phyloP scores from a whole-genome alignment of 306 rosid genomes.

The Clitoria ternatea region DNA sequence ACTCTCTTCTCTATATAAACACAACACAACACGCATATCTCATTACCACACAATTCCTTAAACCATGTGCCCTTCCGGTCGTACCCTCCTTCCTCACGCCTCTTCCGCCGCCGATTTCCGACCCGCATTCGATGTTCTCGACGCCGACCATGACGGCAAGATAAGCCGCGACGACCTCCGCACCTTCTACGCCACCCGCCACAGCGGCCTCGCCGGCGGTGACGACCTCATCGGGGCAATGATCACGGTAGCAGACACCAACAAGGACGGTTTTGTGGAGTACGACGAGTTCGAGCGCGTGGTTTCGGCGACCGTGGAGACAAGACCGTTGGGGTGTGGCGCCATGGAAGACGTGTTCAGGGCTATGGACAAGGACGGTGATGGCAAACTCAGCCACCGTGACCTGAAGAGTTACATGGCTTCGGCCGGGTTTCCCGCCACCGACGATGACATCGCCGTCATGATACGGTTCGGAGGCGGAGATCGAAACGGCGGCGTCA shows the following conservation, averaged over 20 bases:
- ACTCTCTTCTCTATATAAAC: not conserved
- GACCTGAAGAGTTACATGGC: constrained; percentile 73
- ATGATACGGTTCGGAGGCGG: constrained; percentile 75
- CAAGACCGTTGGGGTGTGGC: constrained; percentile 22
- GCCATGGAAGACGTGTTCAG: constrained; percentile 82
- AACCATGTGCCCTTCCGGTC: constrained; percentile 63
- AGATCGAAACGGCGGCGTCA: constrained; percentile 51
- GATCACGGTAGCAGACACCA: constrained; percentile 80
- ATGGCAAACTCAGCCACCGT: constrained; percentile 65
- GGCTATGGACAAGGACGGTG: constrained; percentile 88
- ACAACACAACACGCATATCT: not conserved
- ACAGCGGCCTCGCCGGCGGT: constrained; percentile 15
- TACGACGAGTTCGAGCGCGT: constrained; percentile 89
- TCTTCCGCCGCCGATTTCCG: constrained; percentile 33
- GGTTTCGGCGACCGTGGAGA: constrained; percentile 29
- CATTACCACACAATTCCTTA: not conserved
- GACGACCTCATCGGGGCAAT: constrained; percentile 58
- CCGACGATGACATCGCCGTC: constrained; percentile 62
- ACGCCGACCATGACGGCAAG: constrained; percentile 75
- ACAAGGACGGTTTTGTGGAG: constrained; percentile 74
- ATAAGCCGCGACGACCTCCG: constrained; percentile 80
- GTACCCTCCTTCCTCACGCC: not conserved
- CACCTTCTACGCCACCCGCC: constrained; percentile 41
- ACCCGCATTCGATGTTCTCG: constrained; percentile 72
- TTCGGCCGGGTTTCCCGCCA: constrained; percentile 50